Percentiles rank a stretch among this genome's conserved stretches.
Conservation (phyloP, 1,139 yeast genomes). For the Scheffersomyces insectosa region DNA sequence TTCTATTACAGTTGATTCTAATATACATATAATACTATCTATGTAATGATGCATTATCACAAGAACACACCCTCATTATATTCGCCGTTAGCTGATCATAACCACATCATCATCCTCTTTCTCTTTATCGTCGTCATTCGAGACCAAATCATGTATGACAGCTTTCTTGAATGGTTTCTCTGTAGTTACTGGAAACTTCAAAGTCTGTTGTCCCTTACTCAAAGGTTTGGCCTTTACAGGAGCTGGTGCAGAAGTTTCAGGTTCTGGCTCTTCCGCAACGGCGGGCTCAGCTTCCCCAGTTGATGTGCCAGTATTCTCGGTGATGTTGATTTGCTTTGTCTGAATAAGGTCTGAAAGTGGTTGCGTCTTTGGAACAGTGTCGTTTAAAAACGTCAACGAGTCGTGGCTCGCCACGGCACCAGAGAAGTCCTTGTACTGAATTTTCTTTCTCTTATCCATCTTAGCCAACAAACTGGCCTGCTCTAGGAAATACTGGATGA, state of each 20-base stretch:
- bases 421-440: conserved; percentile 75
- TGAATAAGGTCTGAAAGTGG: conserved; percentile 54
- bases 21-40: conserved; percentile 1
- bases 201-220: conserved; percentile 42
- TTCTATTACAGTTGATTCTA: no score
- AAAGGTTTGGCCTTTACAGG: conserved; percentile 17
- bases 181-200: conserved; percentile 17
- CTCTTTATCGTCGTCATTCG: conserved; percentile 12
- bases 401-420: conserved; percentile 69
- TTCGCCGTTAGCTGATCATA: conserved; percentile 14
- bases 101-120: conserved; percentile 14
- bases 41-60: background rate
- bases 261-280: conserved; percentile 3
- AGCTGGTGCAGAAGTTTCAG: conserved; percentile 2
- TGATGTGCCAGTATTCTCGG: background rate
- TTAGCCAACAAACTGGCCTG: conserved; percentile 74
- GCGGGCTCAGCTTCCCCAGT: background rate
- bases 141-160: conserved; percentile 35
- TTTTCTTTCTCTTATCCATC: conserved; percentile 67
- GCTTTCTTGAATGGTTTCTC: conserved; percentile 31
- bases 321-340: conserved; percentile 43
- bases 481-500: conserved; percentile 76
- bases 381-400: conserved; percentile 65
- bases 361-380: conserved; percentile 65
- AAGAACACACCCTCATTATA: no score